Percentiles rank a stretch among this genome's conserved stretches.
Conservation (phyloP, 1,284 basidiomycete genomes). For the Leccinum glutinopallens region DNA sequence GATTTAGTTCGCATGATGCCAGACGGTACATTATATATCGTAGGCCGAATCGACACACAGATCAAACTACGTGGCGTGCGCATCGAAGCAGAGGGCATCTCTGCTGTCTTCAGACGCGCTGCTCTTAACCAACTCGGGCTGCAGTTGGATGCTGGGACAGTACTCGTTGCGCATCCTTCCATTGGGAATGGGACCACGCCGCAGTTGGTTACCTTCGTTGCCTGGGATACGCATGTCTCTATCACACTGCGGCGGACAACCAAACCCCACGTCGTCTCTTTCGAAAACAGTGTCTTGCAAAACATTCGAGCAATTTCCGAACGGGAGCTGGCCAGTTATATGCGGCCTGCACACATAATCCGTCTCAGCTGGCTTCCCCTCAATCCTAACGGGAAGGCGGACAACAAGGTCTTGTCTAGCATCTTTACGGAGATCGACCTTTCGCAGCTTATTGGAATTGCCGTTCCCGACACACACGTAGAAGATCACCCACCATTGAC, state of each 20-base stretch:
- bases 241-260: slow-evolving; percentile 42
- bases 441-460: slow-evolving; percentile 25
- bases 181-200: slow-evolving; percentile 41
- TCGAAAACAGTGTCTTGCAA: slow-evolving; percentile 38
- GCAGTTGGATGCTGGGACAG: slow-evolving; percentile 45
- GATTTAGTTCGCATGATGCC: slow-evolving; percentile 58
- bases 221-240: slow-evolving; percentile 39
- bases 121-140: slow-evolving; percentile 30
- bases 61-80: slow-evolving; percentile 58
- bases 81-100: slow-evolving; percentile 56
- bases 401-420: slow-evolving; percentile 42
- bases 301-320: slow-evolving; percentile 42
- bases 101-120: slow-evolving; percentile 47
- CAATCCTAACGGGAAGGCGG: slow-evolving; percentile 51
- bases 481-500: background rate
- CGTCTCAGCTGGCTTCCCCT: slow-evolving; percentile 50
- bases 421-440: slow-evolving; percentile 42
- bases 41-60: slow-evolving; percentile 58
- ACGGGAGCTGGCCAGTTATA: slow-evolving; percentile 49
- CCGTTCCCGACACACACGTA: background rate
- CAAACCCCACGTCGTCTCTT: slow-evolving; percentile 35
- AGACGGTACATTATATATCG: slow-evolving; percentile 52
- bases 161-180: slow-evolving; percentile 49
- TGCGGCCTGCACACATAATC: slow-evolving; percentile 54
- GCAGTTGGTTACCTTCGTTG: slow-evolving; percentile 51